Conservation (phyloP, 306 rosid species). For the Glycine tomentella region DNA sequence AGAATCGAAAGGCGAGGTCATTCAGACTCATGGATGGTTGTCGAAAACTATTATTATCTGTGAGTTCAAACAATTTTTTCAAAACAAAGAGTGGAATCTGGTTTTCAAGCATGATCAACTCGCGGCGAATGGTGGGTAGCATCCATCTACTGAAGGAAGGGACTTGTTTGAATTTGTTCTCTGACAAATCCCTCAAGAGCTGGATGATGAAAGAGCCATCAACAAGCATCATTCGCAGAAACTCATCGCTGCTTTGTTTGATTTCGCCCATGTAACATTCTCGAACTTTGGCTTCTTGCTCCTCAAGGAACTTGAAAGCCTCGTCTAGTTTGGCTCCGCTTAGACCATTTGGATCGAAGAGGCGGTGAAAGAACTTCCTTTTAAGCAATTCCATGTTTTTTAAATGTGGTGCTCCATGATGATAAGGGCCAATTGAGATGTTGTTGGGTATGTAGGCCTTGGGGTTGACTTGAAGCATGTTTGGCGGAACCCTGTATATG, state of each 20-base stretch:
- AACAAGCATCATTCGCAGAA: slow-evolving; percentile 50
- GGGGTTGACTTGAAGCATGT: not conserved
- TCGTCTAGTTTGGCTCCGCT: slow-evolving; percentile 14
- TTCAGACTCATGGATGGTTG: too few relatives aligned
- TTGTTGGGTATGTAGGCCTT: slow-evolving; percentile 48
- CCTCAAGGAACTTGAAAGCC: slow-evolving; percentile 41
- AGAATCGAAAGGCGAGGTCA: too few relatives aligned
- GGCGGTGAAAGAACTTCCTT: slow-evolving; percentile 25
- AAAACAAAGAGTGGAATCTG: slow-evolving; percentile 46
- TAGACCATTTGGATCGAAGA: slow-evolving; percentile 15
- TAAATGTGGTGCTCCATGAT: slow-evolving; percentile 39
- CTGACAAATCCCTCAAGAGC: slow-evolving; percentile 12
- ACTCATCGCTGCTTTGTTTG: slow-evolving; percentile 41
- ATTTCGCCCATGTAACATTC: slow-evolving; percentile 43
- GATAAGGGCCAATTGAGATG: slow-evolving; percentile 53
- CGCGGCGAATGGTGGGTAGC: slow-evolving; percentile 47
- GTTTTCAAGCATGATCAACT: slow-evolving; percentile 59
- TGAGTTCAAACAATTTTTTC: slow-evolving; percentile 37
- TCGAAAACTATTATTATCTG: not conserved
- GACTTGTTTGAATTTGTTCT: not conserved
- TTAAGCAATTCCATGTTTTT: slow-evolving; percentile 43
- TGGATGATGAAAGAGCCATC: slow-evolving; percentile 48
- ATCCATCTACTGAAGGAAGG: slow-evolving; percentile 54
- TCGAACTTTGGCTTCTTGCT: slow-evolving; percentile 32
- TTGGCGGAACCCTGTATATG: slow-evolving; percentile 43